Evolutionary conservation across 108 stramenopile species (phyloP), one percentile per base, ranked within the genome.

Genomic region (Discostella pseudostelligera): DNA sequence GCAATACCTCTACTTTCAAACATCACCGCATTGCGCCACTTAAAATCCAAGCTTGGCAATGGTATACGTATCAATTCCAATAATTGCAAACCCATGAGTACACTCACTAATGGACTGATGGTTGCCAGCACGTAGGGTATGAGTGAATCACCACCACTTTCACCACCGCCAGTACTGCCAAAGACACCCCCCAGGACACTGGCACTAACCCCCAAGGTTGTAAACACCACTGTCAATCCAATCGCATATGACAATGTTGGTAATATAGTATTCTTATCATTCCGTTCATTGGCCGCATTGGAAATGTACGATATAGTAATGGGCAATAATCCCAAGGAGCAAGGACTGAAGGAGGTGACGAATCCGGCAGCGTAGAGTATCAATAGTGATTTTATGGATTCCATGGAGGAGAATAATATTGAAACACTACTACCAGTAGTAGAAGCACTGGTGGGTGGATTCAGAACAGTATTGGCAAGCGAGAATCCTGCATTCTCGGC

Each of bases 351-450:
- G 22, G 80, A 76, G 6, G 90, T 88, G 56, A 83, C 53, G 14
- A 91, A 53, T 42, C 90, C 90, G 9, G 90, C 90, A 22, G 81
- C 80, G 71, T 92, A 92, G 58, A 92, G 83, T 39, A 87, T 59
- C 8, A 81, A 69, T 10, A 92, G 59, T 11, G 83, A 79, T 28
- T 36, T 54, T n/a, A 13, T 4, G 32, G 53, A 54, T n/a, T 29
- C 53, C 26, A 50, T 0, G 68, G 20, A 8, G 39, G 45, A 17
- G 35, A 43, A 35, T 57, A n/a, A 7, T 12, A 20, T 1, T 20
- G 49, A 4, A 5, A 5, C 32, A 50, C 49, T 22, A 5, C 49
- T 22, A 22, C 5, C 11, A 5, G 13, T 22, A 8, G 47, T 8
- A 17, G 35, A 72, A 42, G 46, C 39, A 81, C 32, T n/a, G n/a